These are phyloP conservation scores for Diplodia seriata DNA, from an alignment of 2,329 filamentous ascomycete genomes.

Conservation along the genomic window DNA sequence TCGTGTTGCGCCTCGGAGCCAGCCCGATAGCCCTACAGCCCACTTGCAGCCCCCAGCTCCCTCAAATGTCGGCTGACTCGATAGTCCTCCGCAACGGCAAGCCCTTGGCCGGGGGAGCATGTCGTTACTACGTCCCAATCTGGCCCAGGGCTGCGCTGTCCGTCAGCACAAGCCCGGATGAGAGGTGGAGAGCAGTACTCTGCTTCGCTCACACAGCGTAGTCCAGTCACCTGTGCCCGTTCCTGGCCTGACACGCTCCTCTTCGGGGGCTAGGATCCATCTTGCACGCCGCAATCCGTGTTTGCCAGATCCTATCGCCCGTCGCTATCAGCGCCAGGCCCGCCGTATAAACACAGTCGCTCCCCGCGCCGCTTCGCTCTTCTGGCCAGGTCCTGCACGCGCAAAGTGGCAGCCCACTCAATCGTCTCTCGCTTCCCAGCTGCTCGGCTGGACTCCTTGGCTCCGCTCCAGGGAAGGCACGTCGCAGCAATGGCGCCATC, in stretches of 20 bases:
- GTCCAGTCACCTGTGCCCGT: slow-evolving; percentile 1
- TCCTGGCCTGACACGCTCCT: slow-evolving; percentile 19
- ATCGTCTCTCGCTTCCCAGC: slow-evolving; percentile 9
- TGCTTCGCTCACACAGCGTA: not conserved
- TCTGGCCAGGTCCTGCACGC: slow-evolving; percentile 3
- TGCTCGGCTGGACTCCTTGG: slow-evolving; percentile 11
- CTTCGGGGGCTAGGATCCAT: not conserved
- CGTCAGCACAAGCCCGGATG: not conserved
- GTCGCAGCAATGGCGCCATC: slow-evolving; percentile 28
- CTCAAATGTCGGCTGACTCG: slow-evolving; percentile 25
- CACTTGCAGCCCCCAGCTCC: not conserved
- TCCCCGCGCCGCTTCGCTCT: slow-evolving; percentile 12
- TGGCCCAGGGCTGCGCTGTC: slow-evolving; percentile 1
- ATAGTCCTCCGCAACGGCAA: slow-evolving; percentile 4
- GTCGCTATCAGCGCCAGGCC: not conserved
- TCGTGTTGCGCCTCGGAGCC: slow-evolving; percentile 20
- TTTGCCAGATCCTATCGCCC: not conserved
- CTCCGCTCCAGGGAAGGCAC: slow-evolving; percentile 4
- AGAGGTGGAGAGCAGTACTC: not conserved
- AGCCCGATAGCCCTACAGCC: slow-evolving; percentile 17
- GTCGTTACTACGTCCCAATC: slow-evolving; percentile 13
- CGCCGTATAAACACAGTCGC: slow-evolving; percentile 23
- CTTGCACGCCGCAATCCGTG: not conserved
- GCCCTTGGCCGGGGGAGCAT: slow-evolving; percentile 10
- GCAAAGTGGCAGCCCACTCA: not conserved